Base-by-base conservation (phyloP, 2,329 filamentous ascomycete genomes). In the Blastomyces emzantsi region DNA sequence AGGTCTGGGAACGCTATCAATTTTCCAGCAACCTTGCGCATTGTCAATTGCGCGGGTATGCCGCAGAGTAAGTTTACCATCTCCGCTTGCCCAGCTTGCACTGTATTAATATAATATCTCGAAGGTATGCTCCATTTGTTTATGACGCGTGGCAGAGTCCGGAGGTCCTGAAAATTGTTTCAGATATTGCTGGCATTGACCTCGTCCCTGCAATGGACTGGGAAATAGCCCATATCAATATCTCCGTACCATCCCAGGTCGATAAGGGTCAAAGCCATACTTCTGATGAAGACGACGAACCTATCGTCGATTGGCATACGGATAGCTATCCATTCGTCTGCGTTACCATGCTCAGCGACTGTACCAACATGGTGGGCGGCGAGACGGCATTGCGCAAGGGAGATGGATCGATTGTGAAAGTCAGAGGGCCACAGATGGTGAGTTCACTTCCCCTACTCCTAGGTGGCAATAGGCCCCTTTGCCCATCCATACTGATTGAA, bases 271-370 rank as follows among this genome's bases (percentile, higher is more conserved):
- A 77, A 62, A 79, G 80, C 64, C 67, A 80, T 7, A 70, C 69
- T n/a, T 73, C 73, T 13, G 74, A 77, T 39, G 77, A 81, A 63
- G 78, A 80, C 33, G 79, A 83, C 58, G 77, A 80, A 67, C 81
- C 84, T 5, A 81, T 85, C 30, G 81, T 87, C 39, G 83, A 80
- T 47, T 88, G 85, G 85, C 85, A 87, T 73, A 82, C 77, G 0
- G 86, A 88, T 71, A 85, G 82, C 69, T 87, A 86, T 70, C 85
- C 85, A 0, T 88, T 87, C 69, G 85, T 88, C n/a, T 87, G 85
- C 67, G 85, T 88, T n/a, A 79, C 81, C 8, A 88, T 88, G 85
- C 78, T 88, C 36, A 85, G 83, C 45, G 85, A 88, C 69, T 86
- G 84, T 66, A 80, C 78, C 0, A 76, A 78, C 47, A 88, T 88